Base-by-base conservation (phyloP, 2,329 filamentous ascomycete genomes). In the Chrysoporthe deuterocubensis region DNA sequence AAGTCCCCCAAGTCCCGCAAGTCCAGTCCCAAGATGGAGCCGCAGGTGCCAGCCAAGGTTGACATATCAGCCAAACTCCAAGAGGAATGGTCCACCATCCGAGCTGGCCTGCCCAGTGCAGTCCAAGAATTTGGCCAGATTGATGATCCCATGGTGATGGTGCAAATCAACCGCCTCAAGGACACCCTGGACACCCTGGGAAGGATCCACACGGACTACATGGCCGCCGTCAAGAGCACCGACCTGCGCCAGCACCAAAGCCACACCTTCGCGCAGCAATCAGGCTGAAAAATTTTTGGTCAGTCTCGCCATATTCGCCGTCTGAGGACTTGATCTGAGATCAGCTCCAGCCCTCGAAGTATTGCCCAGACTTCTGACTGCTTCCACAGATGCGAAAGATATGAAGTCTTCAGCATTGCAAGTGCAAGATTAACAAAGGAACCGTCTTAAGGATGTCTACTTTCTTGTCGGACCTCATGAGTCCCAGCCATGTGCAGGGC, bases 11-110 rank as follows among this genome's bases (percentile, higher is more conserved):
- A 70, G n/a, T 79, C 82, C 69, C 73, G 42, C 61, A 64, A 59
- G 69, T 21, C 68, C 37, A 65, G 60, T 34, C 65, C 65, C 11
- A 65, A 74, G 16, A 74, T 74, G 40, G 74, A 76, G 66, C 77
- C 76, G 9, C 76, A 73, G 62, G 74, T 75, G 34, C 74, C 78
- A 18, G 71, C 73, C 69, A 77, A 77, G 70, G 77, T 78, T 73
- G 76, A 78, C 61, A 69, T 75, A 16, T 73, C 76, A 58, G 77
- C 78, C 73, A 82, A 83, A 44, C 79, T 85, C 61, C 77, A 84
- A 64, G 82, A 86, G 69, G 81, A 86, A 73, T 89, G 86, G 86
- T 79, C 86, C 74, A 85, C 89, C 71, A 87, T 90, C 78, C 89
- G 87, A 78, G 85, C 84, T 74, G 84, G 84, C 48, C 84, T 93